A percentile compares a stretch with the other conserved stretches of the same genome.
Evolutionary conservation across 2,329 filamentous ascomycete species (phyloP).

Genomic region (Hypoxylon sp.): DNA sequence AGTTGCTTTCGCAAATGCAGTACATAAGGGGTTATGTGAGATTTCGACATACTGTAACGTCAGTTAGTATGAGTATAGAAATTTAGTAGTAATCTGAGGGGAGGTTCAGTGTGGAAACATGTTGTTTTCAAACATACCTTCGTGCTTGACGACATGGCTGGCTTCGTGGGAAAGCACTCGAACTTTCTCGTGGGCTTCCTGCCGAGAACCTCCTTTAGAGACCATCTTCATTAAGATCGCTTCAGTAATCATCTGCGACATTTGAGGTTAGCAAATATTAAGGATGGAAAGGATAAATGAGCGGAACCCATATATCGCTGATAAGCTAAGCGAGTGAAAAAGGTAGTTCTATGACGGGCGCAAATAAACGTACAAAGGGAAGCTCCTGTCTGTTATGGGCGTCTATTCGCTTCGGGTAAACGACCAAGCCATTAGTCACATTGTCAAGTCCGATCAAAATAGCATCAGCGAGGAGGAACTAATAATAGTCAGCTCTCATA

Average conservation of each 20-base stretch:
- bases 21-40: neutral
- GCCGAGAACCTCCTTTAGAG: conserved; percentile 50
- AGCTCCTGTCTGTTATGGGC: conserved; percentile 71
- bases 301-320: no score
- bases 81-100: neutral
- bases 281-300: neutral
- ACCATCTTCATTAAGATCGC: conserved; percentile 52
- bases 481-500: conserved; percentile 5
- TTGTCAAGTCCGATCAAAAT: conserved; percentile 78
- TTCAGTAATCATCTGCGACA: conserved; percentile 77
- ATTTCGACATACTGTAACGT: conserved; percentile 8
- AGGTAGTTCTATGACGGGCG: neutral
- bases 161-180: conserved; percentile 86
- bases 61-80: conserved; percentile 4
- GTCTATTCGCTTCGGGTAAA: conserved; percentile 82
- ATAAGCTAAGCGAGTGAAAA: neutral
- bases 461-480: conserved; percentile 77
- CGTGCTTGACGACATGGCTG: conserved; percentile 68
- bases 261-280: conserved; percentile 1
- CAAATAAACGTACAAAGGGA: conserved; percentile 60
- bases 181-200: conserved; percentile 83
- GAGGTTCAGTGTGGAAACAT: neutral
- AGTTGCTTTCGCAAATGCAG: neutral
- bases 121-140: conserved; percentile 46
- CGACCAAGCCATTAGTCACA: conserved; percentile 76